A percentile compares a stretch with the other conserved stretches of the same genome.
phyloP scores from a whole-genome alignment of 345 rosid genomes.

The Eucalyptus tenuipes region DNA sequence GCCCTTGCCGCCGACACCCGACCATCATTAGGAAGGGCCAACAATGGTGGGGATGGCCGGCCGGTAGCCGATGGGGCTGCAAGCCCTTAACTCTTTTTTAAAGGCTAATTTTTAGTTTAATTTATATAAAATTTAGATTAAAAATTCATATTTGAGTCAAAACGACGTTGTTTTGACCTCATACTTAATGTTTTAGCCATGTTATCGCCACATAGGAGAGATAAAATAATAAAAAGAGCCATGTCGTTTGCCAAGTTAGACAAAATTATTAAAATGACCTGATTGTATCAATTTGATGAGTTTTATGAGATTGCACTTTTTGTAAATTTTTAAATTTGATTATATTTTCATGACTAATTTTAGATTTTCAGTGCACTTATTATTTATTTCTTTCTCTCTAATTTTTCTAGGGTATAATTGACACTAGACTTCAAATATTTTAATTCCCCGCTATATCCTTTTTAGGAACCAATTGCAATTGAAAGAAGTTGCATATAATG shows the following conservation, averaged over 20 bases:
- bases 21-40: neutral
- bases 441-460: neutral
- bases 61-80: fast-evolving
- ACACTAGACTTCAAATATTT: neutral
- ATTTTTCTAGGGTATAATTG: neutral
- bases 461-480: neutral
- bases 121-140: too few relatives aligned
- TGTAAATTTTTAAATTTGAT: too few relatives aligned
- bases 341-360: too few relatives aligned
- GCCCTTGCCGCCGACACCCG: neutral
- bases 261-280: fast-evolving
- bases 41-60: neutral
- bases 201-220: too few relatives aligned
- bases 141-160: too few relatives aligned
- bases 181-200: neutral
- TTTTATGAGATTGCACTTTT: neutral
- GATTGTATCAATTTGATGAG: neutral
- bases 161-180: too few relatives aligned
- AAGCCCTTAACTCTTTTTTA: too few relatives aligned
- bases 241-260: neutral
- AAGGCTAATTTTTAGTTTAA: neutral
- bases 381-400: neutral
- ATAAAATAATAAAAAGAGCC: too few relatives aligned
- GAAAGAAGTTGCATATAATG: neutral
- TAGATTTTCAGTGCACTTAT: fast-evolving